Conservation (phyloP, 768 basidiomycete species). For the Agaricus sinodeliciosus region DNA sequence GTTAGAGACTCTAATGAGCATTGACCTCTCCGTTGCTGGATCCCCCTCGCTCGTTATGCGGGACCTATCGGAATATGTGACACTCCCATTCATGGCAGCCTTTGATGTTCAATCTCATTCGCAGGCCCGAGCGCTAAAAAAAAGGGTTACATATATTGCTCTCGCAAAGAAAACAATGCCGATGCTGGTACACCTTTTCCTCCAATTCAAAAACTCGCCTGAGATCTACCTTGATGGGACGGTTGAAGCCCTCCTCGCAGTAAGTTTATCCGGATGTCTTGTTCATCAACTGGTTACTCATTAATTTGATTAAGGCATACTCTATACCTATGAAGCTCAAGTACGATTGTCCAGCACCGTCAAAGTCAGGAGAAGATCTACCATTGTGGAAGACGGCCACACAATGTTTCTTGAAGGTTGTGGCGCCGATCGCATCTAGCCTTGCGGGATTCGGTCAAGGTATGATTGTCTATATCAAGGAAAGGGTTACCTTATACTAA, state of each 20-base stretch:
- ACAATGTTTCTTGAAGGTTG: constrained; percentile 63
- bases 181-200: constrained; percentile 69
- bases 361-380: constrained; percentile 78
- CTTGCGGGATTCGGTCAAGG: constrained; percentile 46
- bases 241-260: constrained; percentile 74
- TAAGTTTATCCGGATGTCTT: constrained; percentile 26
- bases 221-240: constrained; percentile 79
- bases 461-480: constrained; percentile 18
- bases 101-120: constrained; percentile 49
- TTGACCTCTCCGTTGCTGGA: constrained; percentile 58
- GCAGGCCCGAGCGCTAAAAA: constrained; percentile 39
- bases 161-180: constrained; percentile 89
- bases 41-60: constrained; percentile 69
- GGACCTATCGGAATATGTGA: constrained; percentile 81
- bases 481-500: not conserved
- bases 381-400: constrained; percentile 98
- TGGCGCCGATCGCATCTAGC: constrained; percentile 56
- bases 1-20: constrained; percentile 58
- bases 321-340: constrained; percentile 90
- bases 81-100: constrained; percentile 80
- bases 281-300: not conserved
- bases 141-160: constrained; percentile 83
- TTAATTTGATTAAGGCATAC: constrained; percentile 50
- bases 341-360: constrained; percentile 89
- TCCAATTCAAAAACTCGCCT: constrained; percentile 50